phyloP scores from a whole-genome alignment of 495 filamentous ascomycete species.

The Penicillium turbatum region DNA sequence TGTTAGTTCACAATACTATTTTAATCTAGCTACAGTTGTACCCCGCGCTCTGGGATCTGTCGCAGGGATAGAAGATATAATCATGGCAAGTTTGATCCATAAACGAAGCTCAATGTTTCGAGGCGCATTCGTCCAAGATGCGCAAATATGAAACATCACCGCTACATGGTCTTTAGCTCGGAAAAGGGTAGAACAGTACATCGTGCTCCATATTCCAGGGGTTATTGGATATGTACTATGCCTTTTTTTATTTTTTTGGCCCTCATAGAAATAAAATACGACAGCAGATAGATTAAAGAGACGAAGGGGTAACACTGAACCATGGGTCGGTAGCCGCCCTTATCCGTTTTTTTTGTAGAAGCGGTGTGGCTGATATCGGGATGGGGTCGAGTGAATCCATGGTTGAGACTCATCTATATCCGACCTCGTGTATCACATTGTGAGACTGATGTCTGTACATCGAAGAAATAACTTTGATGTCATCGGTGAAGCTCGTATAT shows the following conservation, averaged over 20 bases:
- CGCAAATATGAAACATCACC: background rate
- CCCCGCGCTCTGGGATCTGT: slow-evolving; percentile 16
- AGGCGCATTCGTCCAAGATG: background rate
- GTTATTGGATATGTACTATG: background rate
- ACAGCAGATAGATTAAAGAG: slow-evolving; percentile 11
- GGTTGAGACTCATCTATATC: background rate
- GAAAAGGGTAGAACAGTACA: no score
- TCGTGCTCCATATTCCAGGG: background rate
- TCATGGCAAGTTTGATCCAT: background rate
- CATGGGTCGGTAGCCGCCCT: slow-evolving; percentile 15
- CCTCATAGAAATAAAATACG: background rate
- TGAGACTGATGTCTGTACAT: background rate
- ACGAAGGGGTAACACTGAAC: slow-evolving; percentile 23
- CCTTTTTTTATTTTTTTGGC: no score
- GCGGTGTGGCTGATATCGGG: slow-evolving; percentile 5
- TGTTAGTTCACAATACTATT: slow-evolving; percentile 6
- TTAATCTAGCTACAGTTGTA: background rate
- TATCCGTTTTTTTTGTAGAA: slow-evolving; percentile 1
- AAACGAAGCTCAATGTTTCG: background rate
- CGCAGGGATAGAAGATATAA: slow-evolving; percentile 7
- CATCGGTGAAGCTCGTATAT: background rate
- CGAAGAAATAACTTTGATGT: background rate
- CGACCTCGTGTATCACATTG: background rate
- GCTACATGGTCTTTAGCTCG: background rate
- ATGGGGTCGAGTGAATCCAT: slow-evolving; percentile 5